Base-by-base conservation (phyloP, 2,329 filamentous ascomycete genomes). In the Nemania serpens region DNA sequence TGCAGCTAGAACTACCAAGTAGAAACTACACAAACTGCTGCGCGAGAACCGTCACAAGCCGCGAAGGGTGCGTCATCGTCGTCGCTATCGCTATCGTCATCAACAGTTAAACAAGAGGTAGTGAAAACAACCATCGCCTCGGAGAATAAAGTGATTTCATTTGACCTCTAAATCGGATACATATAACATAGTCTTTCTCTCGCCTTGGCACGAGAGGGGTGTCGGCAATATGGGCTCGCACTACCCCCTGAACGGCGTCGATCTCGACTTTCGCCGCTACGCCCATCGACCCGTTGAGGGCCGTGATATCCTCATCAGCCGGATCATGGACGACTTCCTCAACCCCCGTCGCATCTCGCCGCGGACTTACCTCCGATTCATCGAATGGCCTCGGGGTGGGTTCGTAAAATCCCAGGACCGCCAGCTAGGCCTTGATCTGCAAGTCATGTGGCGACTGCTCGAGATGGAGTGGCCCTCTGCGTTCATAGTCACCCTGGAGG, bases 241-340 rank as follows among this genome's bases (percentile, higher is more conserved):
- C 62, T 77, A 76, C 50, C 75, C 75, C 18, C 59, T 77, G 5
- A 71, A 76, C 58, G 66, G 70, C n/a, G 60, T 71, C 29, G 62
- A 71, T 37, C 67, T 74, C 34, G 70, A 73, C 39, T 75, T 75
- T 61, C 57, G 62, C 25, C 67, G 69, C n/a, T 77, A 76, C 55
- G 69, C 72, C 7, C 74, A 76, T 58, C 73, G 67, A 34, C 66
- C 69, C 3, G 48, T 76, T 7, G 69, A 66, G 3, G 66, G 64
- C 17, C 71, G 72, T 17, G 75, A 75, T 47, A 60, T 75, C 42
- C 60, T 76, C 56, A 67, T 74, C 45, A 69, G 71, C 54, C 71
- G 70, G 7, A 69, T 75, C 37, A 69, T 74, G 69, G 61, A 69
- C 39, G 69, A 73, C n/a, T 66, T 69, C 25, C 68, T 76, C 64